A percentile compares a stretch with the other conserved stretches of the same genome.
phyloP scores from a whole-genome alignment of 78 protist genomes.

The Abeoforma whisleri region DNA sequence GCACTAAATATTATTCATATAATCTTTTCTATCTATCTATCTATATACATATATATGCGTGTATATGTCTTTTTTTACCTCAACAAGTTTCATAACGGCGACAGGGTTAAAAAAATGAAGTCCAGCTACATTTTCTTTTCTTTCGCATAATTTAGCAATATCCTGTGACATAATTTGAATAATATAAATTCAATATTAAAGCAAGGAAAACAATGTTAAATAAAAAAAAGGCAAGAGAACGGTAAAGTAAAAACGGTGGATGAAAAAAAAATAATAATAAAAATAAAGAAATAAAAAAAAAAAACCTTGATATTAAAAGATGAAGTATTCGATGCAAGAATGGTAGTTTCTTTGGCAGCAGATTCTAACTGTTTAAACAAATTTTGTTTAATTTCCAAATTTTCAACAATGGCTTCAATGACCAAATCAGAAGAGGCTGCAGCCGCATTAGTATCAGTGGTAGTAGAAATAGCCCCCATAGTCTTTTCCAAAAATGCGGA shows the following conservation, averaged over 20 bases:
- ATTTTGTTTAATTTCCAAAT: conserved; percentile 41
- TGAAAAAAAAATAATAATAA: no score
- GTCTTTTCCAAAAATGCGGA: neutral
- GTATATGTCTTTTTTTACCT: conserved; percentile 41
- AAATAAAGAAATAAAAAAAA: no score
- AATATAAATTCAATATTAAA: no score
- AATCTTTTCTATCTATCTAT: no score
- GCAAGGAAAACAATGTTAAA: neutral
- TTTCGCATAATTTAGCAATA: neutral
- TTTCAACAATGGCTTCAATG: conserved; percentile 56
- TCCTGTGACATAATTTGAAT: neutral
- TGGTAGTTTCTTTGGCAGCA: conserved; percentile 20
- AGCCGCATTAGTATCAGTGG: neutral
- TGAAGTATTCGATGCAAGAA: conserved; percentile 52
- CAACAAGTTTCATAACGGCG: conserved; percentile 51
- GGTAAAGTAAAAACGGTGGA: neutral
- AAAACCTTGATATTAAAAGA: conserved; percentile 30
- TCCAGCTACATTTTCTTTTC: conserved; percentile 41
- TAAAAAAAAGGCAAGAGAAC: no score
- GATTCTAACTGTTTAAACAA: conserved; percentile 23
- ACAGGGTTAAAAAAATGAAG: conserved; percentile 67
- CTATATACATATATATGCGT: no score
- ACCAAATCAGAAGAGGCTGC: conserved; percentile 36
- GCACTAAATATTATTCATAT: no score
- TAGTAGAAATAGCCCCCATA: conserved; percentile 19